Base-by-base conservation (phyloP, 495 filamentous ascomycete genomes). In the Podospora didyma region DNA sequence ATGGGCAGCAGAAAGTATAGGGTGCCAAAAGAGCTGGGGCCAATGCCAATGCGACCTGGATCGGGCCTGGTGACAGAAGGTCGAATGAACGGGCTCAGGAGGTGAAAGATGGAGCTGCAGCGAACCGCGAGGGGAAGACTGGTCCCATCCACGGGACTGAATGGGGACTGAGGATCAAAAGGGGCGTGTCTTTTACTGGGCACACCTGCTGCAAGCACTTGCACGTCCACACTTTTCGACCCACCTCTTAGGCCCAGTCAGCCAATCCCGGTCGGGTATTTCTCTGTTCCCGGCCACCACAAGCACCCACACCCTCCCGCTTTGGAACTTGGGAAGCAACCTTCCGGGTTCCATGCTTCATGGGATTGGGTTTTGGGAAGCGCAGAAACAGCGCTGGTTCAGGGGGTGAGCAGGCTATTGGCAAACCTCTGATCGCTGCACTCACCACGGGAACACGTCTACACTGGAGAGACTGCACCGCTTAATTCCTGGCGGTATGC, bases 231-330 rank as follows among this genome's bases (percentile, higher is more conserved):
- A 31, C 9, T 31, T 31, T 31, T 9, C 26, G 26, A 34, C 54
- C 54, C 35, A 46, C 47, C 37, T 19, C 48, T 28, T 16, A 5
- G 9, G 5, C 14, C 7, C 22, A 28, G 20, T 42, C 56, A 58
- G 49, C 56, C 49, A 58, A 58, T 58, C 56, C 56, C 19, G 44
- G 56, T 21, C 20, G 48, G 54, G 19, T 51, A 57, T 57, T 57
- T 35, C 20, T 24, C 20, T 42, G 7, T 17, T n/a, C 22, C 45
- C 4, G 20, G 4, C 51, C 37, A 44, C 21, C 51, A 31, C 9
- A 31, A 9, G 26, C 4, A 31, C 9, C 26, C 26, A 31, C 26
- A 4, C 26, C 9, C 26, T 4, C 26, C 26, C 26, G 9, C 51
- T 45, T 42, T 16, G n/a, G 35, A 53, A 24, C 37, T 53, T 51